Base-by-base conservation (phyloP, 2,329 filamentous ascomycete genomes). In the Ceratocystis colombiana region DNA sequence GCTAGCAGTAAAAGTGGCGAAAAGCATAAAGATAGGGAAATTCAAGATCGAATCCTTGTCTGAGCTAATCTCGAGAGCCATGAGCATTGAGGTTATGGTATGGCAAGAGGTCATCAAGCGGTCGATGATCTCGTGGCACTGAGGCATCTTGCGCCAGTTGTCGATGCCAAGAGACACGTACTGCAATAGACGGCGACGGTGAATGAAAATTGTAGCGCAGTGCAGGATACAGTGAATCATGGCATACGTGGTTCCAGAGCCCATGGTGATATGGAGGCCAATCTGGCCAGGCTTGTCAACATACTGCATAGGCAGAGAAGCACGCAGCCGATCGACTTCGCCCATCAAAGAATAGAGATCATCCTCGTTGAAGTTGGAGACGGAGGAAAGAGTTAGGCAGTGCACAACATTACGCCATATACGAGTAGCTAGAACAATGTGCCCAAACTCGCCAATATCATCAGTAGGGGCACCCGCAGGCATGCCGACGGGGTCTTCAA, bases 21-120 rank as follows among this genome's bases (percentile, higher is more conserved):
- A 85, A 12, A 85, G 76, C 83, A 85, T 85, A 68, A 84, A 83
- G 65, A 85, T 82, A 46, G 83, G 83, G 73, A 84, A 83, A 73
- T 80, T 84, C n/a, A 81, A 76, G n/a, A 80, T 77, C 28, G 77
- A 76, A 65, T 84, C 81, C 74, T 84, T 84, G 64, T 85, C 82
- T 1, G 79, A 76, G 8, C 82, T 81, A 10, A 77, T 73, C 73
- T 85, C 82, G 2, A 85, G 78, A 1, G 82, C 79, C 3, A 79
- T 76, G 22, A 85, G 75, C 65, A 84, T 78, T 5, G 79, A 78
- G 62, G 84, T 80, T 68, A 83, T 83, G 72, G 78, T 80, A 70
- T 85, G 83, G 69, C 82, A 84, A 3, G 83, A 81, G 6, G 79
- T 80, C 68, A 85, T 81, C 65, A 85, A 80, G 17, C 77, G 78